Percentiles rank a stretch among this genome's conserved stretches.
Conservation (phyloP, 2,329 filamentous ascomycete genomes). For the Colletotrichum camelliae region DNA sequence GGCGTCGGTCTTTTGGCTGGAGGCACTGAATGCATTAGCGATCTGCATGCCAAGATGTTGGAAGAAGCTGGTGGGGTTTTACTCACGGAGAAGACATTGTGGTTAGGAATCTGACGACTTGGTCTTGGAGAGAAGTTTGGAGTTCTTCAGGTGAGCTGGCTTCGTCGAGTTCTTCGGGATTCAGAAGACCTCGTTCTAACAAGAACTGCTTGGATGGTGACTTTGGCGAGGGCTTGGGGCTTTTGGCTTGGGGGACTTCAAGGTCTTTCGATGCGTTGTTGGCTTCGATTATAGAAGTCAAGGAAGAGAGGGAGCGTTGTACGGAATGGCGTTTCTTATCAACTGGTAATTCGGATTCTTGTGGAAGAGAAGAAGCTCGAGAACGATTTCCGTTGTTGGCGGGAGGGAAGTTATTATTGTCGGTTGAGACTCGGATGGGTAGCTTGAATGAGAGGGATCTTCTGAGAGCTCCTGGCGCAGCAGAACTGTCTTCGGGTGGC, state of each 20-base stretch:
- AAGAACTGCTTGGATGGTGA: slow-evolving; percentile 16
- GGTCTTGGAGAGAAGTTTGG: slow-evolving; percentile 9
- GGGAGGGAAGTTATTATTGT: not conserved
- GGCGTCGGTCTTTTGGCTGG: not conserved
- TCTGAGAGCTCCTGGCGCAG: slow-evolving; percentile 10
- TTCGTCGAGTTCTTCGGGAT: slow-evolving; percentile 4
- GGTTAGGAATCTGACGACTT: slow-evolving; percentile 14
- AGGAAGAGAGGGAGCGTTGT: not conserved
- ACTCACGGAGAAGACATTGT: slow-evolving; percentile 19
- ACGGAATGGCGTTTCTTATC: not conserved
- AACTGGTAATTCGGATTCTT: not conserved
- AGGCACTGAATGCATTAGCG: not conserved
- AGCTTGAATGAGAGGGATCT: slow-evolving; percentile 19
- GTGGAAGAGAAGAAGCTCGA: slow-evolving; percentile 5
- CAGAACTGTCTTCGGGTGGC: not conserved
- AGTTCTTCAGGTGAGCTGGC: slow-evolving; percentile 13
- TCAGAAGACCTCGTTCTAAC: slow-evolving; percentile 12
- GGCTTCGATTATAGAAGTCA: slow-evolving; percentile 5
- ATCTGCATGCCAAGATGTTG: too few relatives aligned
- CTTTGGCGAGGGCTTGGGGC: not conserved
- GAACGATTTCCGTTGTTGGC: not conserved
- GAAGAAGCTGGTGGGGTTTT: not conserved
- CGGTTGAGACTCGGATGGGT: slow-evolving; percentile 11
- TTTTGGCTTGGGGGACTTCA: not conserved
- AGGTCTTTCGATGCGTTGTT: not conserved